Evolutionary conservation across 176 grass and related monocot species (phyloP).

Genomic region (Saccharum spontaneum): DNA sequence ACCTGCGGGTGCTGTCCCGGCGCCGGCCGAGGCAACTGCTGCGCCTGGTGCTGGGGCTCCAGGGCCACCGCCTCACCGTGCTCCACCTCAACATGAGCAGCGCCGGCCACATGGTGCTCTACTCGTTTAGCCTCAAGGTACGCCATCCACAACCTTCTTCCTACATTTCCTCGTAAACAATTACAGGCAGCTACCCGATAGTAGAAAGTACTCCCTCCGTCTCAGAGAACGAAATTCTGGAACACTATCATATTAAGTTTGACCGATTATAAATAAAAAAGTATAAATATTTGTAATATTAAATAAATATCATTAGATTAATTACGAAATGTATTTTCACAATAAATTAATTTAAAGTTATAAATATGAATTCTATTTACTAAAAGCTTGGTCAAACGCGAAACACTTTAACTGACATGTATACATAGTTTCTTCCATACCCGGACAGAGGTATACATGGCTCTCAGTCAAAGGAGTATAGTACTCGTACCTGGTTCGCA

Average conservation of each 20-base stretch:
- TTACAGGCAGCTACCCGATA: neutral
- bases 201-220: no score
- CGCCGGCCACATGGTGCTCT: slow-evolving; percentile 57
- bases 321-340: no score
- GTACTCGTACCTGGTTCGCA: slow-evolving; percentile 34
- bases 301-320: no score
- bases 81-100: slow-evolving; percentile 84
- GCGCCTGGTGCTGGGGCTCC: slow-evolving; percentile 58
- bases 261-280: no score
- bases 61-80: slow-evolving; percentile 55
- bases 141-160: neutral
- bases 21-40: slow-evolving; percentile 64
- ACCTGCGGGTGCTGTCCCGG: slow-evolving; percentile 57
- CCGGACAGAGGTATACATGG: neutral
- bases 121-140: slow-evolving; percentile 89
- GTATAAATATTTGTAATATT: no score
- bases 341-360: no score
- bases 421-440: no score
- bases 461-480: slow-evolving; percentile 26
- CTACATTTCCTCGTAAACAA: slow-evolving; percentile 27
- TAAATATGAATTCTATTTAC: no score
- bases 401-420: no score
- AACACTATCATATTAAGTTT: no score
- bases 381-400: no score
- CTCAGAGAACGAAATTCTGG: no score